Evolutionary conservation across 306 rosid species (phyloP).

Genomic region (Mimosa pudica): DNA sequence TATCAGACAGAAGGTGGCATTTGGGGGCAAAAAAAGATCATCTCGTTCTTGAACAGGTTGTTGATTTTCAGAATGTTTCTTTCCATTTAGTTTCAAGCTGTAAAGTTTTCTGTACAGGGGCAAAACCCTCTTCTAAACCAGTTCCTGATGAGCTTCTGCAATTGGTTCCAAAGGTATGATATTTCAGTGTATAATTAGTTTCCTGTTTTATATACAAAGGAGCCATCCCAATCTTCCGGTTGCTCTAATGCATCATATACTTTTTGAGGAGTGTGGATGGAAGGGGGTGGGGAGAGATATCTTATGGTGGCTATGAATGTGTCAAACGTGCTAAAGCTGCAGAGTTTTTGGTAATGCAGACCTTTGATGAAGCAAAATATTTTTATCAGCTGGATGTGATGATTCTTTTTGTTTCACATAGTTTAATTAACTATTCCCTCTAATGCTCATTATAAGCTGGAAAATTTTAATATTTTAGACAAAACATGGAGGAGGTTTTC

Average conservation of each 20-base stretch:
- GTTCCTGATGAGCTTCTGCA: slow-evolving; percentile 78
- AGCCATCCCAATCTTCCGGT: slow-evolving; percentile 11
- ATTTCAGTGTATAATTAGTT: background rate
- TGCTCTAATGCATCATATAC: slow-evolving; percentile 21
- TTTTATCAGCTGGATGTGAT: background rate
- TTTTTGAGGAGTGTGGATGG: slow-evolving; percentile 83
- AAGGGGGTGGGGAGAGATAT: slow-evolving; percentile 99
- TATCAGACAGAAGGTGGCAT: slow-evolving; percentile 12
- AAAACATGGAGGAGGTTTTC: too few relatives aligned
- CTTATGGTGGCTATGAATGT: slow-evolving; percentile 85
- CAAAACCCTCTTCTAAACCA: slow-evolving; percentile 64
- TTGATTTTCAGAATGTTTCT: slow-evolving; percentile 73
- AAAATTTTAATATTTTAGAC: too few relatives aligned
- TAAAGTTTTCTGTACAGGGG: slow-evolving; percentile 68
- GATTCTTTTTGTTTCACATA: background rate
- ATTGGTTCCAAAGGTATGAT: slow-evolving; percentile 77
- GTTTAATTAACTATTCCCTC: background rate
- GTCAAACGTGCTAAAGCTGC: slow-evolving; percentile 81
- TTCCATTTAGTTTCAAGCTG: slow-evolving; percentile 67
- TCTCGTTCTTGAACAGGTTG: slow-evolving; percentile 53
- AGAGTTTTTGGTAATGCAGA: slow-evolving; percentile 71
- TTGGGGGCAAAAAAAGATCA: slow-evolving; percentile 9
- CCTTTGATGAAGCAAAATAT: background rate
- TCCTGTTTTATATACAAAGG: background rate
- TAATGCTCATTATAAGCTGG: background rate